Evolutionary conservation across 1,284 basidiomycete genomes (phyloP).

Genomic region (Moesziomyces sp.): DNA sequence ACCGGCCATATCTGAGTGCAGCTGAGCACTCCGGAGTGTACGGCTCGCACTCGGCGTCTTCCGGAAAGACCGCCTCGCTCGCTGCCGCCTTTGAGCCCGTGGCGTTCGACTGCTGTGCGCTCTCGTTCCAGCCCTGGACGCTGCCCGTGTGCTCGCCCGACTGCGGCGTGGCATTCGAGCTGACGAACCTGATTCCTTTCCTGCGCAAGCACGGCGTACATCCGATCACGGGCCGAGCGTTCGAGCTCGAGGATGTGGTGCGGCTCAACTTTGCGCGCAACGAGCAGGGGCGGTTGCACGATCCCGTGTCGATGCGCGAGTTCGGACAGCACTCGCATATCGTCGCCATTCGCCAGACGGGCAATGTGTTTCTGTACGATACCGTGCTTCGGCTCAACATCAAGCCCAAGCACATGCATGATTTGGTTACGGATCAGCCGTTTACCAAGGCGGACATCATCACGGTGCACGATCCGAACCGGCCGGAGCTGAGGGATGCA

Average conservation of each 20-base stretch:
- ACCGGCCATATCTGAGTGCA: slow-evolving; percentile 58
- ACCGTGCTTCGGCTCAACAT: slow-evolving; percentile 76
- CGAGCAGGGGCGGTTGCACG: slow-evolving; percentile 59
- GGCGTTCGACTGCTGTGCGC: slow-evolving; percentile 89
- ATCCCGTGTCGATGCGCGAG: slow-evolving; percentile 70
- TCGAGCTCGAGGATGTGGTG: slow-evolving; percentile 83
- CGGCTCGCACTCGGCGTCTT: slow-evolving; percentile 53
- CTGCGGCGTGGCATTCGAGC: slow-evolving; percentile 67
- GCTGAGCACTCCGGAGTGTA: slow-evolving; percentile 61
- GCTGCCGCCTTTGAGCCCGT: slow-evolving; percentile 69
- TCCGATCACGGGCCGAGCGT: slow-evolving; percentile 87
- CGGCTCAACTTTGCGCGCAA: slow-evolving; percentile 82
- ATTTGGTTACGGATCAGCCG: slow-evolving; percentile 82
- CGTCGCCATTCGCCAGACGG: slow-evolving; percentile 70
- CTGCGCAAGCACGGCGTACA: slow-evolving; percentile 76
- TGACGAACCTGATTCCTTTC: slow-evolving; percentile 85
- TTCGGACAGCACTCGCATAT: slow-evolving; percentile 71
- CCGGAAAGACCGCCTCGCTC: slow-evolving; percentile 23
- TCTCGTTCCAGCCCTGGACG: slow-evolving; percentile 89
- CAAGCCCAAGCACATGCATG: slow-evolving; percentile 77
- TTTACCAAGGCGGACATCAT: slow-evolving; percentile 90
- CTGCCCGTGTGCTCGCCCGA: slow-evolving; percentile 89
- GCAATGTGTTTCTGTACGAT: slow-evolving; percentile 89
- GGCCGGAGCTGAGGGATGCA: slow-evolving; percentile 41
- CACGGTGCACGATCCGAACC: slow-evolving; percentile 74